Conservation (phyloP, 2,329 filamentous ascomycete genomes). For the Cadophora gregata region DNA sequence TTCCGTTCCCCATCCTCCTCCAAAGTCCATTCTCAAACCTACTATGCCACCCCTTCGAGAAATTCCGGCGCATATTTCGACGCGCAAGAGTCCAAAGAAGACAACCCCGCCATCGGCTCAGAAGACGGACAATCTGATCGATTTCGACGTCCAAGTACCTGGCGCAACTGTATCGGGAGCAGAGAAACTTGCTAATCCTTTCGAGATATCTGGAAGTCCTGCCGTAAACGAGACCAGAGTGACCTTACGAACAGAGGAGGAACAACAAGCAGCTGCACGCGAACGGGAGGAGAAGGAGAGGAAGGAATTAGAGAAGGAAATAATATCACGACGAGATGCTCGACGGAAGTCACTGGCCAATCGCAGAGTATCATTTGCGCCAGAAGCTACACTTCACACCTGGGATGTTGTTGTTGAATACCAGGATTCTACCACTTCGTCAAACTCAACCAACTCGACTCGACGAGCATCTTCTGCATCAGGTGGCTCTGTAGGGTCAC, state of each 20-base stretch:
- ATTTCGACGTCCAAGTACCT: constrained; percentile 37
- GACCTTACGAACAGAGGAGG: constrained; percentile 70
- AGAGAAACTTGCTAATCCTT: constrained; percentile 54
- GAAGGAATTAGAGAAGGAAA: constrained; percentile 63
- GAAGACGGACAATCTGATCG: constrained; percentile 38
- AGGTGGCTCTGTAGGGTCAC: constrained; percentile 33
- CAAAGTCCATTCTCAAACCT: constrained; percentile 81
- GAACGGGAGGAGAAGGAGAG: constrained; percentile 73
- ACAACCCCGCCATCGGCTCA: constrained; percentile 35
- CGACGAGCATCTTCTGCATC: constrained; percentile 69
- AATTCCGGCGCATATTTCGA: constrained; percentile 61
- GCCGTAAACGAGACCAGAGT: constrained; percentile 55
- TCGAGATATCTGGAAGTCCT: constrained; percentile 49
- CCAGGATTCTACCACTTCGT: constrained; percentile 83
- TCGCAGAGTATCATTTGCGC: constrained; percentile 93
- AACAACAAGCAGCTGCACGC: constrained; percentile 71
- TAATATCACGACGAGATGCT: constrained; percentile 79
- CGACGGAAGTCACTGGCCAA: constrained; percentile 92
- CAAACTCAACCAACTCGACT: constrained; percentile 75
- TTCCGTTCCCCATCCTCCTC: constrained; percentile 49
- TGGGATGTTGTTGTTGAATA: constrained; percentile 90
- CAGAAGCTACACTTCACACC: constrained; percentile 95
- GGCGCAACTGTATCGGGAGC: constrained; percentile 41
- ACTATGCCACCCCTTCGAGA: constrained; percentile 71
- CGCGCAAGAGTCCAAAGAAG: constrained; percentile 41